A percentile compares a stretch with the other conserved stretches of the same genome.
Evolutionary conservation across 371 early-diverging fungal species (phyloP).

Genomic region (Batkoa obscura): DNA sequence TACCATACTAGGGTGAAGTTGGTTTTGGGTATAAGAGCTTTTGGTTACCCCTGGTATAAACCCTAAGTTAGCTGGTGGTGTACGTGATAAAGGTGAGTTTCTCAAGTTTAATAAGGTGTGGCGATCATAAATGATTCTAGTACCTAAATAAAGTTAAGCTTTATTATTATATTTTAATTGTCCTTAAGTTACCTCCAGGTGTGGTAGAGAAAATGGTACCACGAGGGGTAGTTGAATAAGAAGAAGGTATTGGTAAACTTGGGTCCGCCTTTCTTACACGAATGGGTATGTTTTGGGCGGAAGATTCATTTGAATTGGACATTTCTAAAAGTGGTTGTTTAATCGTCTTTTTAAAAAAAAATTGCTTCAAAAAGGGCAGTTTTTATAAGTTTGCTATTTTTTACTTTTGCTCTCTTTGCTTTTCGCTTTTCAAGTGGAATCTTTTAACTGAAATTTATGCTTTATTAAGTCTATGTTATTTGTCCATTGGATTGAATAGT

Average conservation of each 20-base stretch:
- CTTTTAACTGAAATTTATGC: no score
- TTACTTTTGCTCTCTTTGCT: no score
- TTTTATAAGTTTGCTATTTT: no score
- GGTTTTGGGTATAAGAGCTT: conserved; percentile 13
- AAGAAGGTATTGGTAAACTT: conserved; percentile 23
- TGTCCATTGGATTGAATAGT: no score
- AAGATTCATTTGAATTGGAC: no score
- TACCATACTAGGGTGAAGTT: conserved; percentile 7
- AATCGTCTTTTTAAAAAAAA: no score
- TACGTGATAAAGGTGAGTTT: conserved; percentile 38
- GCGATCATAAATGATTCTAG: conserved; percentile 44
- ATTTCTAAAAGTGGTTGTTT: no score
- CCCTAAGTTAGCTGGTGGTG: conserved; percentile 34
- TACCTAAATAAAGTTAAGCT: conserved; percentile 13
- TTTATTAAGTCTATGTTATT: no score
- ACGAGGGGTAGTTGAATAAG: conserved; percentile 34
- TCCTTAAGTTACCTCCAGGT: conserved; percentile 24
- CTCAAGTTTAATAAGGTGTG: conserved; percentile 34
- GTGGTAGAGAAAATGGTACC: conserved; percentile 37
- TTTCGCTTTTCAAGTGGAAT: no score
- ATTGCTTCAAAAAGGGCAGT: no score
- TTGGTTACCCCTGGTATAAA: conserved; percentile 42
- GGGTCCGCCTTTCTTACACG: conserved; percentile 27
- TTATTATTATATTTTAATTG: background rate
- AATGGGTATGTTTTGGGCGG: conserved; percentile 25